Evolutionary conservation across 2,329 filamentous ascomycete genomes (phyloP), one percentile per base, ranked within the genome.

Genomic region (Stachybotrys elegans): DNA sequence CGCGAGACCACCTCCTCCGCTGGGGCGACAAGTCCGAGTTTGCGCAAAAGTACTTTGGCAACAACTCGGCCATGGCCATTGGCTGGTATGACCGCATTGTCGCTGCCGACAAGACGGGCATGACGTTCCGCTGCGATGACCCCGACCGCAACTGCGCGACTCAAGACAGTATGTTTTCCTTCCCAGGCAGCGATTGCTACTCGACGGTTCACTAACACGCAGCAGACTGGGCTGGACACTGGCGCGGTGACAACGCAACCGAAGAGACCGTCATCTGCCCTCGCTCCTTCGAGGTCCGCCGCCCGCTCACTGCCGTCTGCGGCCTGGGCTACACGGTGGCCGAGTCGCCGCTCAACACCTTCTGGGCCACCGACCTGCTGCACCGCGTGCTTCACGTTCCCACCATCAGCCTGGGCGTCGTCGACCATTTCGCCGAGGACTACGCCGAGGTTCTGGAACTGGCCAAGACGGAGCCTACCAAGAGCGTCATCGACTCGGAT

Each of bases 191-290:
- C n/a, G 31, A 8, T n/a, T 22, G 11, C 13, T 19, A 16, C 16
- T 29, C 22, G 14, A 37, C 14, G 19, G 6, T n/a, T 29, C 22
- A 20, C 22, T 44, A 12, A 42, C 7, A 25, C 32, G 19, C 17
- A 17, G 20, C 14, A 84, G 81, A 68, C 42, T 86, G 76, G 75
- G 83, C 70, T 37, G 83, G 83, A 25, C 83, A 87, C 67, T 84
- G 77, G 77, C 78, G 84, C 43, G 83, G 83, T 35, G 56, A 61
- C 21, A 86, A 86, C 48, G 82, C 74, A 3, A 80, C 81, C 3
- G 63, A 71, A 1, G 82, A 87, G 61, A 87, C 83, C 3, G 83
- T 86, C 51, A 86, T 87, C 61, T 87, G 83, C 62, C 71, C 74
- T 5, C 67, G 77, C 2, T 84, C 81, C 2, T 87, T 79, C 61